Base-by-base conservation (phyloP, 2,329 filamentous ascomycete species). In the Sclerotinia subarctica region DNA sequence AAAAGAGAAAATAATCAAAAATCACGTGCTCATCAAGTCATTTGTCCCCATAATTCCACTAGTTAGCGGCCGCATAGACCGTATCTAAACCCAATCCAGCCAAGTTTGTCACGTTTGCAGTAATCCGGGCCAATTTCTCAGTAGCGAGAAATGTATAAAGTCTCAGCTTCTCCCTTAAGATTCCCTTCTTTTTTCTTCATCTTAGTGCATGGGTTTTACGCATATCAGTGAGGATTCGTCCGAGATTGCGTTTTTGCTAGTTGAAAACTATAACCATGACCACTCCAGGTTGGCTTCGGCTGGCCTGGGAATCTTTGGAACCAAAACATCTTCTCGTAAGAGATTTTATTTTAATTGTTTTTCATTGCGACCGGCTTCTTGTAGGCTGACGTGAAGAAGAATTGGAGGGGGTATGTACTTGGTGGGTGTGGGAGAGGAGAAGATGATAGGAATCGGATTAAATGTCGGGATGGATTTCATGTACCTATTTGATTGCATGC, bases 161-260 rank as follows among this genome's bases (percentile, higher is more conserved):
- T 35, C 65, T 63, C 44, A 15, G 10, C 35, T 54, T 57, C 66
- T 57, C 58, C 69, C 51, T 58, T 42, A 7, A n/a, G 4, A 44
- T 70, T 56, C 54, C 68, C 59, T 69, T 49, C 77, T 81, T 83
- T 79, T 78, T 73, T 78, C 79, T 77, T 76, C 80, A 87, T 87
- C 84, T 82, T 78, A 84, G 87, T 90, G 88, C 88, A 89, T 81
- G 73, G 71, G 69, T 71, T 64, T 53, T 62, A 54, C 44, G 88
- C 86, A 86, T 89, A 87, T 86, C 88, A 90, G 88, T 93, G 90
- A 93, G 88, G 90, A 92, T 89, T 88, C 86, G 88, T 92, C 90
- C 87, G 90, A 93, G 89, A 87, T 86, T 85, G 86, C 86, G 85
- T 92, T 92, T 91, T 92, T 92, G 90, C 90, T 92, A 91, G 89